Evolutionary conservation across 163 green algal genomes (phyloP).

Genomic region (Scenedesmus sp.): DNA sequence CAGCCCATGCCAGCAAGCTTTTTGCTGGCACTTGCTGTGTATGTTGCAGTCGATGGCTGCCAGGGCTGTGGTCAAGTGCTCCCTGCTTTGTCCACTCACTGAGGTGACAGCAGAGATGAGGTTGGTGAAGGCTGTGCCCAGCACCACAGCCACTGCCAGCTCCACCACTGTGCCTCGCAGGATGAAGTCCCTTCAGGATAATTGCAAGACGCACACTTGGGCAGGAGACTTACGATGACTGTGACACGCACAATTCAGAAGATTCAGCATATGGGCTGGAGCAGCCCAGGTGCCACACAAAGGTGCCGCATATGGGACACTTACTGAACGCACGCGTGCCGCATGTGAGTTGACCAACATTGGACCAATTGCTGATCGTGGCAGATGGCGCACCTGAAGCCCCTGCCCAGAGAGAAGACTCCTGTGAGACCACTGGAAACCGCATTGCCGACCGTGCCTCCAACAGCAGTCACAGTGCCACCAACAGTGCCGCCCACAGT

Average conservation of each 20-base stretch:
- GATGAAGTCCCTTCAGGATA: slow-evolving; percentile 47
- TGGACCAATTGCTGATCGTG: neutral
- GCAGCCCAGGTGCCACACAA: neutral
- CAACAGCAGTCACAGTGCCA: neutral
- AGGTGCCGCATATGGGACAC: neutral
- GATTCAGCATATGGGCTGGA: neutral
- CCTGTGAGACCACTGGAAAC: slow-evolving; percentile 24
- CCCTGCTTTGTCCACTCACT: neutral
- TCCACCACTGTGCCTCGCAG: slow-evolving; percentile 47
- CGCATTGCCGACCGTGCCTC: neutral
- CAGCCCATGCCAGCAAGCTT: no score
- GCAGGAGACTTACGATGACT: neutral
- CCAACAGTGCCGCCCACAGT: slow-evolving; percentile 16
- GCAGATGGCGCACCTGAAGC: slow-evolving; percentile 27
- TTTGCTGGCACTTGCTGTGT: neutral
- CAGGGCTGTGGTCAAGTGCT: neutral
- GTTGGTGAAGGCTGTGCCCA: slow-evolving; percentile 46
- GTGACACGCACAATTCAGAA: neutral
- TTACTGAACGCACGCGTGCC: neutral
- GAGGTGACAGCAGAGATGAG: slow-evolving; percentile 35
- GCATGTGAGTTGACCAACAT: neutral
- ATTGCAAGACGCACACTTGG: no score
- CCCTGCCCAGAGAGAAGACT: slow-evolving; percentile 37
- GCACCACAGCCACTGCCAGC: slow-evolving; percentile 46
- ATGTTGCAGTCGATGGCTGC: neutral